phyloP scores from a whole-genome alignment of 2,329 filamentous ascomycete species.

The Sclerotinia borealis region DNA sequence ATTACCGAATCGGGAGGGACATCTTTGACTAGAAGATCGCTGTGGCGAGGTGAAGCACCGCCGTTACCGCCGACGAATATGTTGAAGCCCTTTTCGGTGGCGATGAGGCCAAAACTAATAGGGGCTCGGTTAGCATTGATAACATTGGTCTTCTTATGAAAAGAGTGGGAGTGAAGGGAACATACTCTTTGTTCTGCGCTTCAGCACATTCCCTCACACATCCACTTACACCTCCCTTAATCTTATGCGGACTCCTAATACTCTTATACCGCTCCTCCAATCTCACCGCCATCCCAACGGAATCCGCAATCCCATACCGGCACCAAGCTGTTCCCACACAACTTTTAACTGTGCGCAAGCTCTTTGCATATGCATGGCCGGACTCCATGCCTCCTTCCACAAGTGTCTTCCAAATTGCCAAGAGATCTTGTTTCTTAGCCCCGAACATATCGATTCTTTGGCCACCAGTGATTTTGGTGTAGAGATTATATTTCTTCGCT shows the following conservation, averaged over 20 bases:
- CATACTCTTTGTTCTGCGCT: slow-evolving; percentile 83
- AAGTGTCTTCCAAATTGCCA: slow-evolving; percentile 74
- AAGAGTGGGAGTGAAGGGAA: slow-evolving; percentile 13
- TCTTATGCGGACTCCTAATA: slow-evolving; percentile 81
- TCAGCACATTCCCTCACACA: slow-evolving; percentile 92
- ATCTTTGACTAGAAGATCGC: slow-evolving; percentile 79
- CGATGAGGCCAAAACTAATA: slow-evolving; percentile 75
- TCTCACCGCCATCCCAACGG: slow-evolving; percentile 82
- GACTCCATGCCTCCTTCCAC: slow-evolving; percentile 84
- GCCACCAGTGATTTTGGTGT: slow-evolving; percentile 88
- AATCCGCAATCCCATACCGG: slow-evolving; percentile 80
- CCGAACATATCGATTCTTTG: slow-evolving; percentile 93
- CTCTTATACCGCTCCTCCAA: slow-evolving; percentile 90
- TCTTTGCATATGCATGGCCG: slow-evolving; percentile 87
- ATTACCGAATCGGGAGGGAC: slow-evolving; percentile 77
- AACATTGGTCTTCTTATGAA: neutral
- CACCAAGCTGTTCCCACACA: slow-evolving; percentile 93
- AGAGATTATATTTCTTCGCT: slow-evolving; percentile 76
- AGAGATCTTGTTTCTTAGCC: slow-evolving; percentile 78
- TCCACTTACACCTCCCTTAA: slow-evolving; percentile 84
- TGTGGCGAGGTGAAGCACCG: slow-evolving; percentile 76
- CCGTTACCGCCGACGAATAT: slow-evolving; percentile 88
- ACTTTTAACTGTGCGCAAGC: slow-evolving; percentile 81
- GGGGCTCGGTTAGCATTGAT: slow-evolving; percentile 6
- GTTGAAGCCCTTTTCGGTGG: slow-evolving; percentile 89